phyloP scores from a whole-genome alignment of 192 early-diverging fungal genomes.

The Backusella westeae region DNA sequence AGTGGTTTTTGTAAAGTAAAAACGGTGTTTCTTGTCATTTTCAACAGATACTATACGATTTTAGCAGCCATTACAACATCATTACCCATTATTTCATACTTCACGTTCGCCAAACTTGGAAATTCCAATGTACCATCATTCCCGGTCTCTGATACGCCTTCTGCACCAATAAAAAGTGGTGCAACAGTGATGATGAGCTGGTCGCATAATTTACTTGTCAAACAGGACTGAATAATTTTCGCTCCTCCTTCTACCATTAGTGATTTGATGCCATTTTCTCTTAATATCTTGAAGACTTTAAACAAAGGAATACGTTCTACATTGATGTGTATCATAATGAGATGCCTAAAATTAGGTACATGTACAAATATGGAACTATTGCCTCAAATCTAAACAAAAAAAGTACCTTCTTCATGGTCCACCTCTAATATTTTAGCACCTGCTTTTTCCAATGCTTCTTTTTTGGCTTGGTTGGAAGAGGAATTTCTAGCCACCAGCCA shows the following conservation, averaged over 20 bases:
- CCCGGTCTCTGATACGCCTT: conserved; percentile 50
- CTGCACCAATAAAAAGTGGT: conserved; percentile 62
- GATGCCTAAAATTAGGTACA: not conserved
- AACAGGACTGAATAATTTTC: conserved; percentile 63
- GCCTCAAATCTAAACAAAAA: not conserved
- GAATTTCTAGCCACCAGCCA: conserved; percentile 52
- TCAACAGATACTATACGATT: not conserved
- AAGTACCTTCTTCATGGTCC: not conserved
- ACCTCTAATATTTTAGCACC: conserved; percentile 58
- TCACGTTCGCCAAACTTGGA: not conserved
- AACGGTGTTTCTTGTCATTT: not conserved
- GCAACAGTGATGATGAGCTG: conserved; percentile 69
- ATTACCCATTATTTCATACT: conserved; percentile 34
- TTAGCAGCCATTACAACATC: conserved; percentile 5
- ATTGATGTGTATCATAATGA: not conserved
- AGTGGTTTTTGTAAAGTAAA: too few relatives aligned
- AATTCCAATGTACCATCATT: not conserved
- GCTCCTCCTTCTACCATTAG: conserved; percentile 94
- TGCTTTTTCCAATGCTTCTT: conserved; percentile 46
- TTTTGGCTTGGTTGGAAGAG: not conserved
- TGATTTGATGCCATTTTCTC: conserved; percentile 37
- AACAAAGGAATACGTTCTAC: conserved; percentile 7
- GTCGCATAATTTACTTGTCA: conserved; percentile 45
- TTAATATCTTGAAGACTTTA: conserved; percentile 29
- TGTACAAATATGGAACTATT: not conserved